These are phyloP conservation scores for Cudoniella acicularis DNA, from an alignment of 495 filamentous ascomycete species.

Conservation along the genomic window DNA sequence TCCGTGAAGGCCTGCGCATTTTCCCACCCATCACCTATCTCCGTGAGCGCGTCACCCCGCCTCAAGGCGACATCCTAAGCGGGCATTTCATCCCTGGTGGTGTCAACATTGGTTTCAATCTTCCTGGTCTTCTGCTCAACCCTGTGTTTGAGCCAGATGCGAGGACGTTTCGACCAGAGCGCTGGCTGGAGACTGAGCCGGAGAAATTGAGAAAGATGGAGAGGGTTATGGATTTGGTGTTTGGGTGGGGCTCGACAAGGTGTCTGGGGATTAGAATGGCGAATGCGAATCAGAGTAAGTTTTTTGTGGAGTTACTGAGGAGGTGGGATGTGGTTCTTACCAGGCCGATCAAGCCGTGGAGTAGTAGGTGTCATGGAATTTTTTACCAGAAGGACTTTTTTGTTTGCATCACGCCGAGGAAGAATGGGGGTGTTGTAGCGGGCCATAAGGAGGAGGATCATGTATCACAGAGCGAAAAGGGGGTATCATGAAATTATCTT, in stretches of 20 bases:
- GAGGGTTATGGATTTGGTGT: conserved; percentile 34
- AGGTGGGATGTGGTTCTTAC: conserved; percentile 50
- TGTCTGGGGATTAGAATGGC: conserved; percentile 45
- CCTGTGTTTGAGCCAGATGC: conserved; percentile 45
- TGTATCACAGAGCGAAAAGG: too few species aligned
- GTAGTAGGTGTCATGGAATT: conserved; percentile 19
- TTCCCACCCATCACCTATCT: conserved; percentile 35
- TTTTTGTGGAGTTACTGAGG: conserved; percentile 54
- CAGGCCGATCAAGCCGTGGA: conserved; percentile 43
- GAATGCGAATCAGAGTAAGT: conserved; percentile 47
- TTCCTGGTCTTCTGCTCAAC: conserved; percentile 30
- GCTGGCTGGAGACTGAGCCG: conserved; percentile 46
- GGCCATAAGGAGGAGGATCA: too few species aligned
- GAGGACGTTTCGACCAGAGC: conserved; percentile 49
- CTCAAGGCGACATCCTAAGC: conserved; percentile 44
- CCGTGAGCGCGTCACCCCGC: conserved; percentile 41
- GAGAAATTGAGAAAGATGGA: conserved; percentile 36
- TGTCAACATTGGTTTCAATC: conserved; percentile 42
- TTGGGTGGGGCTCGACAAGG: conserved; percentile 39
- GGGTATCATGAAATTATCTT: too few species aligned
- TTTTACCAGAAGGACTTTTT: conserved; percentile 19
- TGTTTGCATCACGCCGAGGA: conserved; percentile 7
- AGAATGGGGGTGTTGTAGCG: too few species aligned
- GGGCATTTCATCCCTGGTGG: conserved; percentile 49
- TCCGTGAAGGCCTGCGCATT: conserved; percentile 47